These are phyloP conservation scores for Thermoascus crustaceus DNA, from an alignment of 2,329 filamentous ascomycete genomes.

Conservation along the genomic window DNA sequence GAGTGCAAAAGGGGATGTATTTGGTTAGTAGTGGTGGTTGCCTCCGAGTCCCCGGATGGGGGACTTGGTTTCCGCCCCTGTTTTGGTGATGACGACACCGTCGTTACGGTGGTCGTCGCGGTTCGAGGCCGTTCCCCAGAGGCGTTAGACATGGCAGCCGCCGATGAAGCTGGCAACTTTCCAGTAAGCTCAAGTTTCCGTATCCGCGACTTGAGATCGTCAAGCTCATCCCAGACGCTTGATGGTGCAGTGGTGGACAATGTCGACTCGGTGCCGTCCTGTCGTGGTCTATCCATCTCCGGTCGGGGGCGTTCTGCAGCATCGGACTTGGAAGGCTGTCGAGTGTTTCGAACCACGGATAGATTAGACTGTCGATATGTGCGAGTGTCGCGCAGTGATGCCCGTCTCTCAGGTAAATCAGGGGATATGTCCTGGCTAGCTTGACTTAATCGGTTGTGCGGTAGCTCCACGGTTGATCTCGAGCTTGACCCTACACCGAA, in stretches of 20 bases:
- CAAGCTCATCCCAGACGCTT: constrained; percentile 95
- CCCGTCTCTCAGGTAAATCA: constrained; percentile 18
- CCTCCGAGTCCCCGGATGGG: constrained; percentile 26
- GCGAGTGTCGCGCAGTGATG: constrained; percentile 27
- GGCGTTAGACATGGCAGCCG: constrained; percentile 64
- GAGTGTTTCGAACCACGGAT: constrained; percentile 28
- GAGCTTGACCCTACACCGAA: constrained; percentile 23
- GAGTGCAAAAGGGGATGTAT: constrained; percentile 71
- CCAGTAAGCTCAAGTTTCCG: constrained; percentile 82
- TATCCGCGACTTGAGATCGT: constrained; percentile 90
- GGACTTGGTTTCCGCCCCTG: constrained; percentile 49
- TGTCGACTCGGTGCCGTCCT: constrained; percentile 74
- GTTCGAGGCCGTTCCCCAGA: constrained; percentile 79
- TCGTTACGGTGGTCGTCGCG: constrained; percentile 84
- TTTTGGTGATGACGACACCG: constrained; percentile 82
- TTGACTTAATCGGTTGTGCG: constrained; percentile 29
- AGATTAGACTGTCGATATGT: constrained; percentile 25
- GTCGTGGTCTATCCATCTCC: constrained; percentile 27
- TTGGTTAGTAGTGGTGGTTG: constrained; percentile 40
- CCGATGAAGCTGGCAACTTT: constrained; percentile 74
- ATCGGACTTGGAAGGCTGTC: constrained; percentile 28
- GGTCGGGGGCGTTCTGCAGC: constrained; percentile 24
- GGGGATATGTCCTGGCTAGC: constrained; percentile 28
- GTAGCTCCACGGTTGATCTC: constrained; percentile 29
- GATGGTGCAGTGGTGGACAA: constrained; percentile 81